Percentiles rank a stretch among this genome's conserved stretches.
Conservation (phyloP, 768 basidiomycete species). For the Termitomyces sp. region DNA sequence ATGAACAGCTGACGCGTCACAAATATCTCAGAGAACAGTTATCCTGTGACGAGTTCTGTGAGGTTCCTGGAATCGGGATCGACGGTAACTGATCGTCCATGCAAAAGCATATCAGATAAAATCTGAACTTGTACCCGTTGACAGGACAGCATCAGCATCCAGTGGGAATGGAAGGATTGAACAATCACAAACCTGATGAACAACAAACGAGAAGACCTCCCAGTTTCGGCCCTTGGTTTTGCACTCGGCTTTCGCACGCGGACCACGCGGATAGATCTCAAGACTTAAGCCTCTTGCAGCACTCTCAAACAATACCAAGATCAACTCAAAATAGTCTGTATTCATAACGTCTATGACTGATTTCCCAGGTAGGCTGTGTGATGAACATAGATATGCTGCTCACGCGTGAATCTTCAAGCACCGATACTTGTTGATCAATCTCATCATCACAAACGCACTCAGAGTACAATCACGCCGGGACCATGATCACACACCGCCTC, state of each 20-base stretch:
- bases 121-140: too few species aligned
- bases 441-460: neutral
- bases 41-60: too few species aligned
- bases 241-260: neutral
- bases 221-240: neutral
- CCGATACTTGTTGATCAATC: neutral
- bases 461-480: slow-evolving; percentile 4
- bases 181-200: neutral
- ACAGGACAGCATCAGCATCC: too few species aligned
- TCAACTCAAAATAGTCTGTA: neutral
- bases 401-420: neutral
- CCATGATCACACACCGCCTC: slow-evolving; percentile 20
- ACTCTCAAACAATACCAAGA: neutral
- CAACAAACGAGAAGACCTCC: neutral
- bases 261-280: too few species aligned
- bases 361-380: neutral
- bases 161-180: too few species aligned
- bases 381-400: neutral
- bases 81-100: too few species aligned
- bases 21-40: too few species aligned
- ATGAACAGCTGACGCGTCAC: too few species aligned
- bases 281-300: too few species aligned
- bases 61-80: too few species aligned
- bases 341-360: neutral
- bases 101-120: too few species aligned